A percentile compares a stretch with the other conserved stretches of the same genome.
Conservation (phyloP, 1,139 yeast species). For the Eremothecium cymbalariae region DNA sequence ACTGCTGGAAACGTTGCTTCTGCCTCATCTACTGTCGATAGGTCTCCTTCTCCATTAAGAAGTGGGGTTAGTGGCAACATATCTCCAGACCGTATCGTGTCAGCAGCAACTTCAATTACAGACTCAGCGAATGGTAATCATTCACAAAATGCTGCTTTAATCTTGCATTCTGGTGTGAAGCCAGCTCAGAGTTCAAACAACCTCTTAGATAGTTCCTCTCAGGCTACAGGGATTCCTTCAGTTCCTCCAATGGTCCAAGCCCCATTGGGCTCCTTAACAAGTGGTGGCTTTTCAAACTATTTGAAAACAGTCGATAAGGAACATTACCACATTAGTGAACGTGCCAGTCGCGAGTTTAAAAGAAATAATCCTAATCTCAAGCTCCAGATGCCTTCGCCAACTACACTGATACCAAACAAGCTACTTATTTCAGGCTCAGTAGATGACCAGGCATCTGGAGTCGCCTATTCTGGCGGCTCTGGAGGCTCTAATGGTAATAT, state of each 20-base stretch:
- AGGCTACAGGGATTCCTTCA: no score
- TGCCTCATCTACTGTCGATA: background rate
- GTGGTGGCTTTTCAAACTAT: no score
- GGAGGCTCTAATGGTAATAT: slow-evolving; percentile 32
- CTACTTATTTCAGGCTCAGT: slow-evolving; percentile 26
- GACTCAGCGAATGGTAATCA: no score
- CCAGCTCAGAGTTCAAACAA: no score
- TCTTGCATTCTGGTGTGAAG: no score
- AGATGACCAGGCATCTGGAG: slow-evolving; percentile 10
- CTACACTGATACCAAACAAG: slow-evolving; percentile 30
- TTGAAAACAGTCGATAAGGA: no score
- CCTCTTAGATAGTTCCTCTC: no score
- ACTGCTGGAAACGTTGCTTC: background rate
- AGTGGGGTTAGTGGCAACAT: background rate
- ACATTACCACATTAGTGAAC: background rate
- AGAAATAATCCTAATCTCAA: slow-evolving; percentile 37
- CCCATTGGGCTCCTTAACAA: no score
- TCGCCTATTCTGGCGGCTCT: slow-evolving; percentile 9
- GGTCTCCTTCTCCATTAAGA: slow-evolving; percentile 4
- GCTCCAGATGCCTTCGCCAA: slow-evolving; percentile 45
- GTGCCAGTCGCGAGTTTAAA: slow-evolving; percentile 27
- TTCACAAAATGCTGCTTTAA: no score
- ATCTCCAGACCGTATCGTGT: no score
- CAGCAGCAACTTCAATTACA: no score
- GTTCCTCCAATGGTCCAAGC: no score